Base-by-base conservation (phyloP, 441 rosid genomes). In the Gossypium davidsonii region DNA sequence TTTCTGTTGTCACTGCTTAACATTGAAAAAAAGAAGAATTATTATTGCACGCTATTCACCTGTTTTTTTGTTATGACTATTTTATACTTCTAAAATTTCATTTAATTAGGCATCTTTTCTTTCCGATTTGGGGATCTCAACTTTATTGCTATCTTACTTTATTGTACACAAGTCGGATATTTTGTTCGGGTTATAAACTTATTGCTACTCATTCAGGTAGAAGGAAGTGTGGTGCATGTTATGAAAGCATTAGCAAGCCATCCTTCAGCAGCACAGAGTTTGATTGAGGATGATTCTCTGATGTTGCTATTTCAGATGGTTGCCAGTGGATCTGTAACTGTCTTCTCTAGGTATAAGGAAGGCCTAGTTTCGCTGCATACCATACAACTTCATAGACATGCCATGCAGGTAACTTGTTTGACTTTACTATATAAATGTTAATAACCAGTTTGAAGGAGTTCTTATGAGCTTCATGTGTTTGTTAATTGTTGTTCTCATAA, bases 331-430 rank as follows among this genome's bases (percentile, higher is more conserved):
- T 87, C 98, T 51, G 74, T 85, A 74, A 83, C 87, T 26, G 86
- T 87, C 59, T 96, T 92, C 81, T 84, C 94, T 82, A 84, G 72
- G 55, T 88, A 84, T 69, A 92, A 86, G 79, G 90, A 91, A 74
- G 98, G 94, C 67, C 88, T 90, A 77, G 91, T 89, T 82, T 87
- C 95, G 23, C 85, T 96, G 79, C 98, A 96, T 79, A 82, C 74
- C 88, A 86, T 90, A 82, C 99, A 96, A 79, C 98, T 96, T 82
- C 94, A 92, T 82, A 86, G 99, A 85, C 98, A 96, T 89, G 98
- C 99, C 73, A 96, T 91, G 98, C 98, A 93, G 99, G 99, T 89
- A 64, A 78, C 48, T 25, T 55, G 49, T 39, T 62, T 28, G 62
- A 55, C 73, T 70, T 70, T 49, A 67, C 37, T 65, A 26, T 44